Percentiles rank a stretch among this genome's conserved stretches.
Evolutionary conservation across 345 rosid species (phyloP).

Genomic region (Turnera subulata): DNA sequence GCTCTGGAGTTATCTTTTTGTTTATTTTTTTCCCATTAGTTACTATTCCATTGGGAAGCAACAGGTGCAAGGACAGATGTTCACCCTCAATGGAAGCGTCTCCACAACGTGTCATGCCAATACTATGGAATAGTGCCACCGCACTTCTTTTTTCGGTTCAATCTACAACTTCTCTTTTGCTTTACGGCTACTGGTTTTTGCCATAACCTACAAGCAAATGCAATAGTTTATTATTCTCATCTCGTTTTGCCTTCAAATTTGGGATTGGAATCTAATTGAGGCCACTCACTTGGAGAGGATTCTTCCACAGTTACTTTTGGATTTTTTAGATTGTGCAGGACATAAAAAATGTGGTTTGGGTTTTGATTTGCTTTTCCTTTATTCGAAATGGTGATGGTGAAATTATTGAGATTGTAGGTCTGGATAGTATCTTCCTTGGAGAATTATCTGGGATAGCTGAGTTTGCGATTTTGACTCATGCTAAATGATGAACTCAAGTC

Average conservation of each 20-base stretch:
- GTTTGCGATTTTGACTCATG: too few species aligned
- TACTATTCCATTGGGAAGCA: too few species aligned
- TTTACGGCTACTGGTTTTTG: neutral
- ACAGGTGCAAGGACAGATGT: neutral
- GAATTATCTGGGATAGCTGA: too few species aligned
- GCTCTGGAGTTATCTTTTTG: too few species aligned
- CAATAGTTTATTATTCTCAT: neutral
- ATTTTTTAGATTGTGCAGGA: conserved; percentile 41
- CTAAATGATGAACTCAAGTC: too few species aligned
- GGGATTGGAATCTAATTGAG: too few species aligned
- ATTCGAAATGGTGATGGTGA: neutral
- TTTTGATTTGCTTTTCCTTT: neutral
- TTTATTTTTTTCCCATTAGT: too few species aligned
- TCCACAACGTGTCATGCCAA: conserved; percentile 34
- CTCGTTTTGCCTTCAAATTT: too few species aligned
- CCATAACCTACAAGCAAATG: neutral
- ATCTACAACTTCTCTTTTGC: neutral
- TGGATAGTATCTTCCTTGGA: too few species aligned
- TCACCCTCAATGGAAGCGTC: neutral
- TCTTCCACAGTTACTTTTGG: conserved; percentile 73
- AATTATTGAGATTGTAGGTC: neutral
- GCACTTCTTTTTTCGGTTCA: neutral
- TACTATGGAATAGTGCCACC: conserved; percentile 42
- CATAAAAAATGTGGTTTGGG: neutral
- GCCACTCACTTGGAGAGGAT: conserved; percentile 72